These are phyloP conservation scores for Cordyceps cicadae DNA, from an alignment of 2,329 filamentous ascomycete species.

Conservation along the genomic window DNA sequence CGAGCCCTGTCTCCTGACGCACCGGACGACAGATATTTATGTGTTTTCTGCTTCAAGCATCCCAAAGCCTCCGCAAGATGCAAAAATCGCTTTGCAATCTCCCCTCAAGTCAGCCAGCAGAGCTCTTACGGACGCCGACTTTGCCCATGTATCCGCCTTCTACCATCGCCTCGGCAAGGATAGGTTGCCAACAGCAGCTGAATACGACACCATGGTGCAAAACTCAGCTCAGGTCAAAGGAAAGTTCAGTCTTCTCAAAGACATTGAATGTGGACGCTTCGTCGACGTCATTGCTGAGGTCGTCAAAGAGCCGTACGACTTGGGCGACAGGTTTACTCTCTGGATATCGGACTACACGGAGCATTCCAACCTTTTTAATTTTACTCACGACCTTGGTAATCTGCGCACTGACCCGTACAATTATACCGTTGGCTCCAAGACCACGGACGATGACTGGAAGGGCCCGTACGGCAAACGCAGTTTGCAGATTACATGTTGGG, in stretches of 20 bases:
- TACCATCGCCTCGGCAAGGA: slow-evolving; percentile 37
- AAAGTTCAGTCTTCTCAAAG: slow-evolving; percentile 58
- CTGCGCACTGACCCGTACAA: slow-evolving; percentile 31
- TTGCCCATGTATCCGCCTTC: slow-evolving; percentile 39
- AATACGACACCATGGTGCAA: slow-evolving; percentile 33
- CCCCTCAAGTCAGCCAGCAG: slow-evolving; percentile 16
- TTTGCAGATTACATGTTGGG: slow-evolving; percentile 63
- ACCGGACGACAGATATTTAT: slow-evolving; percentile 26
- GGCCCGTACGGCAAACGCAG: slow-evolving; percentile 68
- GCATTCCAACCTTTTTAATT: slow-evolving; percentile 56
- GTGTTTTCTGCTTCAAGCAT: slow-evolving; percentile 25
- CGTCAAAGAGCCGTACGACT: slow-evolving; percentile 41
- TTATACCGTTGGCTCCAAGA: slow-evolving; percentile 35
- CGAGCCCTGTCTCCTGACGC: slow-evolving; percentile 36
- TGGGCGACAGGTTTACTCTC: slow-evolving; percentile 44
- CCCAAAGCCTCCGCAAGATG: slow-evolving; percentile 30
- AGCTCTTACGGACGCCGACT: slow-evolving; percentile 21
- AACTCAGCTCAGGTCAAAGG: slow-evolving; percentile 37
- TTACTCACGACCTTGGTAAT: slow-evolving; percentile 13
- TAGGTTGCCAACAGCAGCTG: slow-evolving; percentile 31
- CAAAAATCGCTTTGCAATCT: slow-evolving; percentile 23
- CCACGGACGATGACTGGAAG: slow-evolving; percentile 43
- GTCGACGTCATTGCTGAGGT: slow-evolving; percentile 67
- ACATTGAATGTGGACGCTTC: slow-evolving; percentile 49
- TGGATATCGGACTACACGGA: slow-evolving; percentile 80